Conservation (phyloP, 805 yeast genomes). For the Candida montana region DNA sequence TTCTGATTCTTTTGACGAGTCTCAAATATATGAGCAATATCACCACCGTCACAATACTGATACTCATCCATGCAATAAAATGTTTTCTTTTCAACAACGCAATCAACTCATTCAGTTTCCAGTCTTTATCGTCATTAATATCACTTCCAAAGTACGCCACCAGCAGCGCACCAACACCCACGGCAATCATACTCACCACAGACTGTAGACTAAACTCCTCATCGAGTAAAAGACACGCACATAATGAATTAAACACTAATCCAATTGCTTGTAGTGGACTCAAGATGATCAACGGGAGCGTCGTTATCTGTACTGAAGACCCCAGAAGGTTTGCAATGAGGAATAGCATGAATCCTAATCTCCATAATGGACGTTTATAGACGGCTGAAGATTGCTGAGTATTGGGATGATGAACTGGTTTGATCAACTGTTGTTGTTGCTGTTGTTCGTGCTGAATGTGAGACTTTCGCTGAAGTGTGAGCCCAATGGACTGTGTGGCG, state of each 20-base stretch:
- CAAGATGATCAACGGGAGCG: constrained; percentile 72
- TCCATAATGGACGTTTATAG: constrained; percentile 49
- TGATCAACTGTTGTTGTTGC: background rate
- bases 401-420: too few species aligned
- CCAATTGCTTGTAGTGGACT: constrained; percentile 86
- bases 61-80: constrained; percentile 54
- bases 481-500: constrained; percentile 75
- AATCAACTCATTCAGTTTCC: constrained; percentile 41
- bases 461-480: constrained; percentile 76
- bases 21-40: constrained; percentile 27
- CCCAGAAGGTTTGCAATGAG: constrained; percentile 73
- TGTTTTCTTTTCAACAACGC: constrained; percentile 35
- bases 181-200: constrained; percentile 59
- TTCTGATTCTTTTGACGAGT: constrained; percentile 10
- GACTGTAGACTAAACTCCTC: constrained; percentile 61
- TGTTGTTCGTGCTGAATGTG: constrained; percentile 43
- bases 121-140: constrained; percentile 43
- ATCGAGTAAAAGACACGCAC: constrained; percentile 60
- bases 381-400: constrained; percentile 2
- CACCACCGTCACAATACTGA: constrained; percentile 29
- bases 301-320: constrained; percentile 74
- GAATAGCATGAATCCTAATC: constrained; percentile 66
- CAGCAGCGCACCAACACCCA: constrained; percentile 67
- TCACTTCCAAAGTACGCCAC: constrained; percentile 70
- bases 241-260: constrained; percentile 76